These are phyloP conservation scores for Botrytis byssoidea DNA, from an alignment of 2,329 filamentous ascomycete species.

Conservation along the genomic window DNA sequence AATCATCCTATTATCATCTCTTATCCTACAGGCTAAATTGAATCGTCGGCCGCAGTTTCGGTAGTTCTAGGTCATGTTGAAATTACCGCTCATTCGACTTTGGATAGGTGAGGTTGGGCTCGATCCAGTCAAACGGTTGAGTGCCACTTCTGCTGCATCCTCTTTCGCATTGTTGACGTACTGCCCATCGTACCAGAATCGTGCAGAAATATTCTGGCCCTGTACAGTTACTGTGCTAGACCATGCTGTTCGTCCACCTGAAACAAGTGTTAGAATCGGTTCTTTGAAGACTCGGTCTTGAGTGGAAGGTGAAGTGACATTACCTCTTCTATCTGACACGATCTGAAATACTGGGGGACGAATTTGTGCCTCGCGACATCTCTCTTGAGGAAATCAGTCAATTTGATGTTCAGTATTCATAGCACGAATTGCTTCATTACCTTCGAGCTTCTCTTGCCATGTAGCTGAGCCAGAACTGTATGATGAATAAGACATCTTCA, in stretches of 20 bases:
- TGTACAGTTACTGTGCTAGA: slow-evolving; percentile 75
- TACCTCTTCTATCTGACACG: slow-evolving; percentile 74
- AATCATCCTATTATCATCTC: slow-evolving; percentile 27
- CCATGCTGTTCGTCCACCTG: slow-evolving; percentile 89
- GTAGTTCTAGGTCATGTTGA: slow-evolving; percentile 26
- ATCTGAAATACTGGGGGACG: slow-evolving; percentile 63
- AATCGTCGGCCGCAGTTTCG: slow-evolving; percentile 23
- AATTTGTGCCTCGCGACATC: slow-evolving; percentile 55
- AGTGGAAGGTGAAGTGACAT: slow-evolving; percentile 26
- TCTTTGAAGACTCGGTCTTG: background rate
- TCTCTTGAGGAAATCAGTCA: slow-evolving; percentile 46
- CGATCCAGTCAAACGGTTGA: slow-evolving; percentile 53
- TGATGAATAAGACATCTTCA: slow-evolving; percentile 37
- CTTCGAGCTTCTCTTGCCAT: slow-evolving; percentile 43
- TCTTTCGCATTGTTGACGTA: slow-evolving; percentile 85
- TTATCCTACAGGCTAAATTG: slow-evolving; percentile 37
- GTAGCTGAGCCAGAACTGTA: slow-evolving; percentile 33
- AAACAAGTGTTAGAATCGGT: slow-evolving; percentile 26
- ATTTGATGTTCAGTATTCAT: slow-evolving; percentile 21
- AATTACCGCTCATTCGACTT: slow-evolving; percentile 41
- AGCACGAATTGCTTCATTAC: slow-evolving; percentile 34
- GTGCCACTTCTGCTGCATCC: slow-evolving; percentile 82
- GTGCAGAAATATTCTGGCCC: slow-evolving; percentile 63
- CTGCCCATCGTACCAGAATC: slow-evolving; percentile 89
- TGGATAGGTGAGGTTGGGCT: slow-evolving; percentile 45